Base-by-base conservation (phyloP, 768 basidiomycete genomes). In the Crepidotus variabilis region DNA sequence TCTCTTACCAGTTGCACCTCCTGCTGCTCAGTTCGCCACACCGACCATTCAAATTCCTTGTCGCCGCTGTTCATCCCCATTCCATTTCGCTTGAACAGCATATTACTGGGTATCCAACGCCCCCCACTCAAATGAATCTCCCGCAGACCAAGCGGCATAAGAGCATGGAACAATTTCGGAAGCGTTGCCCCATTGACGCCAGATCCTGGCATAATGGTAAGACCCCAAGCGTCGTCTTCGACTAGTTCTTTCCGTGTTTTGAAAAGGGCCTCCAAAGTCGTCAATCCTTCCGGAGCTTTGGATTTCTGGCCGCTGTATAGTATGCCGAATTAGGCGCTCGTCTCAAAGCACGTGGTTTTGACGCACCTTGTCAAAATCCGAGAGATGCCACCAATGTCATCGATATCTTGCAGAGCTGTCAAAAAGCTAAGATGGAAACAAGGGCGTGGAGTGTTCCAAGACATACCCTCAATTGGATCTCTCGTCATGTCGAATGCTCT, bases 91-190 rank as follows among this genome's bases (percentile, higher is more conserved):
- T 79, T 75, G 66, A 77, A 78, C 10, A 58, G 13, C 78, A 86
- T 87, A 48, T 60, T 67, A 46, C 87, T 73, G 6, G 81, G 75
- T 0, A 78, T 50, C 87, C 87, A 92, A 32, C 66, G 63, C 1
- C 87, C 90, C 0, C 83, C 91, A 60, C 90, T 92, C 56, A 92
- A 65, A 65, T 93, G 91, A 1, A 93, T 73, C 67, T 92, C 90
- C 21, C 70, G 71, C 21, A 90, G 66, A 6, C 86, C 87, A 22
- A 77, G 70, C 0, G 84, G 80, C 21, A 83, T 61, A 35, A 92
- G 72, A 18, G 70, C 61, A 20, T 75, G 62, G 50, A 90, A 71
- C 33, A 93, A 47, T 10, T 60, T 51, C 1, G 71, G 66, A n/a
- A 86, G 71, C 1, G 81, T 90, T 8, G 72, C 63, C 6, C 76